These are phyloP conservation scores for Bothriochloa decipiens DNA, from an alignment of 176 grass and related monocot species.

Conservation along the genomic window DNA sequence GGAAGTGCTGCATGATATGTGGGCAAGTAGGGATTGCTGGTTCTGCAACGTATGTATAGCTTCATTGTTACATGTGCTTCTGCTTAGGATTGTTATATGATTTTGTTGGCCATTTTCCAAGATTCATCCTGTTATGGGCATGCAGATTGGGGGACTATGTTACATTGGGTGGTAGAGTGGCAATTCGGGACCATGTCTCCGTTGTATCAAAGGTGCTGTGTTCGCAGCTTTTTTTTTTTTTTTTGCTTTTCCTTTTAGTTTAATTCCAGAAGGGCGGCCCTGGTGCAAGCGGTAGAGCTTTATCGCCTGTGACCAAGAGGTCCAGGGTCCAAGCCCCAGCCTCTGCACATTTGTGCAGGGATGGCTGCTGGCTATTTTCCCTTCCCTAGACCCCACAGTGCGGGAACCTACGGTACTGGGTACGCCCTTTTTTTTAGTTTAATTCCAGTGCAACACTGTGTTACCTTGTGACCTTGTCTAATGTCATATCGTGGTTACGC, in stretches of 20 bases:
- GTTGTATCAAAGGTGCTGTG: slow-evolving; percentile 65
- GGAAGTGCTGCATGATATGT: slow-evolving; percentile 87
- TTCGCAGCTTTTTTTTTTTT: not conserved
- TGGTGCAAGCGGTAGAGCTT: no score
- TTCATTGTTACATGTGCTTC: slow-evolving; percentile 23
- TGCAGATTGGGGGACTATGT: slow-evolving; percentile 67
- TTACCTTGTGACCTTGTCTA: not conserved
- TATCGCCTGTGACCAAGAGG: no score
- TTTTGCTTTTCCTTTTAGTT: not conserved
- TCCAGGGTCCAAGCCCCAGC: no score
- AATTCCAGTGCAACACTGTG: not conserved
- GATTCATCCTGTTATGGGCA: not conserved
- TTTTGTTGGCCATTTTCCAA: not conserved
- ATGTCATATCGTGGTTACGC: not conserved
- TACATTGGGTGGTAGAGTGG: slow-evolving; percentile 71
- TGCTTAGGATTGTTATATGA: not conserved
- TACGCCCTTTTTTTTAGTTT: not conserved
- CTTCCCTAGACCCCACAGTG: no score
- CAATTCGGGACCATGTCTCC: slow-evolving; percentile 66
- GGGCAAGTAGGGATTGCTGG: slow-evolving; percentile 96
- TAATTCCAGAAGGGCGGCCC: no score
- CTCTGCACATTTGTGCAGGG: no score
- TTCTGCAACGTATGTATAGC: slow-evolving; percentile 67
- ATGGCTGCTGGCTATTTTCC: no score
- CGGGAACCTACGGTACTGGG: no score